phyloP scores from a whole-genome alignment of 2,329 filamentous ascomycete species.

The Fusarium nematophilum region DNA sequence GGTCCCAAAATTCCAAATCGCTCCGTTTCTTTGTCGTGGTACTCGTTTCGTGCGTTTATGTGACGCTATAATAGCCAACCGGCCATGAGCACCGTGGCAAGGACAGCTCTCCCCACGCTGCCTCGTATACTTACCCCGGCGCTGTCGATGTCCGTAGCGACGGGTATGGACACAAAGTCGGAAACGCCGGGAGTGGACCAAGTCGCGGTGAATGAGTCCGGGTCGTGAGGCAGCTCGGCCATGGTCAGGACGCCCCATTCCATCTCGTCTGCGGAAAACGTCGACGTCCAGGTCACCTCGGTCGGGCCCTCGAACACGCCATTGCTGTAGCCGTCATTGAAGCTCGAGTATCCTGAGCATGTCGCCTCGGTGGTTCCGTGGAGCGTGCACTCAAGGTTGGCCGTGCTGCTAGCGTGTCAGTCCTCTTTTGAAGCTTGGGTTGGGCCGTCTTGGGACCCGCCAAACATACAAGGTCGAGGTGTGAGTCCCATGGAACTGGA shows the following conservation, averaged over 20 bases:
- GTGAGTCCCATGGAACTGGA: slow-evolving; percentile 57
- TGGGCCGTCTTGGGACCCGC: no score
- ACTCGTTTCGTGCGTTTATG: neutral
- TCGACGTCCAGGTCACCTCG: slow-evolving; percentile 58
- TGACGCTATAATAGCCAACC: slow-evolving; percentile 9
- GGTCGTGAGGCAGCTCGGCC: slow-evolving; percentile 49
- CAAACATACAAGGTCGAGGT: slow-evolving; percentile 56
- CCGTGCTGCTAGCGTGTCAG: slow-evolving; percentile 50
- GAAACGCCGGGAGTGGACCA: slow-evolving; percentile 29
- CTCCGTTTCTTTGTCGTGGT: slow-evolving; percentile 4
- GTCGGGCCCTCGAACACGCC: slow-evolving; percentile 56
- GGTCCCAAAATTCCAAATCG: neutral
- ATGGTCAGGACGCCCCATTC: slow-evolving; percentile 59
- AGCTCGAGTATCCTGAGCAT: slow-evolving; percentile 62
- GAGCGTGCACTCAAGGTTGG: slow-evolving; percentile 57
- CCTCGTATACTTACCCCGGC: neutral
- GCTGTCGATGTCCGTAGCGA: slow-evolving; percentile 26
- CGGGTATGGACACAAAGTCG: slow-evolving; percentile 27
- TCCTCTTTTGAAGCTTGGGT: neutral
- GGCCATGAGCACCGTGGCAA: slow-evolving; percentile 13
- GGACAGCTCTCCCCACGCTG: neutral
- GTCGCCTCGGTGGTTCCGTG: slow-evolving; percentile 57
- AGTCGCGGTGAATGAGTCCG: slow-evolving; percentile 41
- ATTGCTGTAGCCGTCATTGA: slow-evolving; percentile 52
- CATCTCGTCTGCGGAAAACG: slow-evolving; percentile 55